A percentile compares a stretch with the other conserved stretches of the same genome.
phyloP scores from a whole-genome alignment of 768 basidiomycete genomes.

The Rhodotorula graminis region DNA sequence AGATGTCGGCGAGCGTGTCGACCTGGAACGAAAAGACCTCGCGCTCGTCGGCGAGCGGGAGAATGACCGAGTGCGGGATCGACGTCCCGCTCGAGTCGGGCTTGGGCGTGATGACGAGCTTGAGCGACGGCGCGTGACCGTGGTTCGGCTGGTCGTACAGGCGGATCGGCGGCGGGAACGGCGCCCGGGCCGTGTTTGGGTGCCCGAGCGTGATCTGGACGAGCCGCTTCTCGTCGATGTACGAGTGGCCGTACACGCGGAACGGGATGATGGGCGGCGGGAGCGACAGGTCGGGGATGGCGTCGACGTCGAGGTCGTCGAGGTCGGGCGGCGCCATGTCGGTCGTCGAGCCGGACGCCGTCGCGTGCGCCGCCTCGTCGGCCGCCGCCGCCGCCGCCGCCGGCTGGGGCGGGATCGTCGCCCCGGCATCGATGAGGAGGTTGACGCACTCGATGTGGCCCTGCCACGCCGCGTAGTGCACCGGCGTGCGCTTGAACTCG shows the following conservation, averaged over 20 bases:
- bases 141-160: conserved; percentile 51
- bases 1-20: conserved; percentile 63
- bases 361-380: conserved; percentile 6
- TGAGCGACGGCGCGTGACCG: conserved; percentile 59
- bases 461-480: conserved; percentile 96
- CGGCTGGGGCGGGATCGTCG: conserved; percentile 3
- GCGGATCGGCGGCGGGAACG: conserved; percentile 48
- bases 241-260: conserved; percentile 93
- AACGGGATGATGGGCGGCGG: conserved; percentile 99
- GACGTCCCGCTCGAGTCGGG: conserved; percentile 63
- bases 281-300: conserved; percentile 87
- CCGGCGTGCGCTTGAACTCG: conserved; percentile 74
- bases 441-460: conserved; percentile 70
- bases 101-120: conserved; percentile 88
- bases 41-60: conserved; percentile 70
- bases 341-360: conserved; percentile 41
- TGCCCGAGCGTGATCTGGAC: conserved; percentile 81
- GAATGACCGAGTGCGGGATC: conserved; percentile 81
- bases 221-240: conserved; percentile 76
- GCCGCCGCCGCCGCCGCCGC: not conserved
- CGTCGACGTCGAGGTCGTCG: conserved; percentile 65
- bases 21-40: conserved; percentile 81
- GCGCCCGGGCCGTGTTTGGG: conserved; percentile 50
- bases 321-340: conserved; percentile 50
- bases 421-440: conserved; percentile 54